A percentile compares a stretch with the other conserved stretches of the same genome.
These are phyloP conservation scores for Marsdenia floribunda DNA, from an alignment of 257 asterid genomes.

Conservation along the genomic window DNA sequence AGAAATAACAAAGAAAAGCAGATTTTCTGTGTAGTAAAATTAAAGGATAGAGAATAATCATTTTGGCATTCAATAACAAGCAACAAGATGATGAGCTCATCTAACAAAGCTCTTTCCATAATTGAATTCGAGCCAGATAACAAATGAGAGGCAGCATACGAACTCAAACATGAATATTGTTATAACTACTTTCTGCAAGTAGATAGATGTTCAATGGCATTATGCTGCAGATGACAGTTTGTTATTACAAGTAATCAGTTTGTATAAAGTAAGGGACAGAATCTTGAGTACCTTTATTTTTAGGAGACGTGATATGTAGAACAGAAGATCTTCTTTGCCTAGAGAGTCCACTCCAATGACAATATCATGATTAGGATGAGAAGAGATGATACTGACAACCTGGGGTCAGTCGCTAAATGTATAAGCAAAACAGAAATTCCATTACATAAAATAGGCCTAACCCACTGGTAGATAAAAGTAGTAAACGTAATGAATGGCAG, in stretches of 20 bases:
- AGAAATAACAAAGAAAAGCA: background rate
- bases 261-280: background rate
- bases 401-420: constrained; percentile 26
- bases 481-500: background rate
- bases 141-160: background rate
- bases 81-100: background rate
- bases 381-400: constrained; percentile 63
- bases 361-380: constrained; percentile 77
- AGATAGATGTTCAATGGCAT: background rate
- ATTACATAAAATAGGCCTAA: background rate
- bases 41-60: background rate
- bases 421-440: constrained; percentile 14
- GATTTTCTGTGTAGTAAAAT: background rate
- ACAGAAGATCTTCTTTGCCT: constrained; percentile 91
- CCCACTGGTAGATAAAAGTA: background rate
- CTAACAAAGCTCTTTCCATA: background rate
- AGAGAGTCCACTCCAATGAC: constrained; percentile 68
- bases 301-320: constrained; percentile 49
- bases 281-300: constrained; percentile 50
- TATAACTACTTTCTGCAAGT: background rate
- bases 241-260: background rate
- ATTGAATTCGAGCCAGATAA: background rate
- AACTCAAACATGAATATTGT: background rate
- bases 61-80: background rate
- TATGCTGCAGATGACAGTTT: background rate